These are phyloP conservation scores for Lolium perenne DNA, from an alignment of 176 grass and related monocot species.

Conservation along the genomic window DNA sequence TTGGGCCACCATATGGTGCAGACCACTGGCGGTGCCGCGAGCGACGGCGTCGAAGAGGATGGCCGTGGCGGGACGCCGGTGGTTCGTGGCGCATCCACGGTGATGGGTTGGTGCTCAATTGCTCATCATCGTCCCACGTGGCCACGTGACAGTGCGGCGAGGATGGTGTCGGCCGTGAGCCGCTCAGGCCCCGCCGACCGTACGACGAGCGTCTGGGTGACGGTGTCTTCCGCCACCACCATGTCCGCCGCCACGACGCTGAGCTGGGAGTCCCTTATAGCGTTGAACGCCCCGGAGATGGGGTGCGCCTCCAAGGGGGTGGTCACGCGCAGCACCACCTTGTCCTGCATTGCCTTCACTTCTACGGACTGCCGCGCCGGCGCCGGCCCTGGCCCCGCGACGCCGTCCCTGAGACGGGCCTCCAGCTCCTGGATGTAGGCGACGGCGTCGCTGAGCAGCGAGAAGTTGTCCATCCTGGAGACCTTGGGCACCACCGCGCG, in stretches of 20 bases:
- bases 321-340: constrained; percentile 79
- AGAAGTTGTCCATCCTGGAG: constrained; percentile 87
- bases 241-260: constrained; percentile 63
- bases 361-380: constrained; percentile 52
- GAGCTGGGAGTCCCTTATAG: constrained; percentile 55
- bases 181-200: constrained; percentile 54
- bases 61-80: too few species aligned
- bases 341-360: constrained; percentile 57
- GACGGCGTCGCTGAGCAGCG: constrained; percentile 78
- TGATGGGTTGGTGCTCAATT: too few species aligned
- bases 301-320: constrained; percentile 68
- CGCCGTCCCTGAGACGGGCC: constrained; percentile 36
- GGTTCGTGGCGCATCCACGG: too few species aligned
- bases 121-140: too few species aligned
- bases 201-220: constrained; percentile 75
- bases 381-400: constrained; percentile 3
- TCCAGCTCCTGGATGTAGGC: constrained; percentile 86
- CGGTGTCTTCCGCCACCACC: constrained; percentile 47
- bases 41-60: too few species aligned
- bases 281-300: constrained; percentile 50
- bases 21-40: too few species aligned
- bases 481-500: constrained; percentile 88
- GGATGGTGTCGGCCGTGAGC: constrained; percentile 52
- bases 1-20: constrained; percentile 34
- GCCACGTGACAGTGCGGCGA: constrained; percentile 26